Base-by-base conservation (phyloP, 2,329 filamentous ascomycete species). In the Tolypocladium album region DNA sequence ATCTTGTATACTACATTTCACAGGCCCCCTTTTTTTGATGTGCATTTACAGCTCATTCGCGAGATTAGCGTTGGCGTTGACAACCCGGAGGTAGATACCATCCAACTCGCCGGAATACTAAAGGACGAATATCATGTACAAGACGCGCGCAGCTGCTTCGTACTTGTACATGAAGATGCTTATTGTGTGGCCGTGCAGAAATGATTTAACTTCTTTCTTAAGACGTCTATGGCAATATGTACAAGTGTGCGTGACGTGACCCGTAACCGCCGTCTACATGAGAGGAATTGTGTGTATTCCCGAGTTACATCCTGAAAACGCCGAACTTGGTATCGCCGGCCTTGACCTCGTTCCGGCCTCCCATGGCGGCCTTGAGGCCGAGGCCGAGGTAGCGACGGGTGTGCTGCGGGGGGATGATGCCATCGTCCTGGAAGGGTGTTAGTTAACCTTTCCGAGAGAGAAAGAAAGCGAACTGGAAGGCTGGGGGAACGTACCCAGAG, bases 381-480 rank as follows among this genome's bases (percentile, higher is more conserved):
- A 92, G 70, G 0, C 88, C 89, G 3, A 93, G 78, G 64, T 91
- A 88, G 55, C 80, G 78, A 67, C 89, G 79, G 36, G 89, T 92
- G 64, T 92, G 88, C 63, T 88, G 84, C 0, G 89, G 89, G 1
- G 87, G 87, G 58, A 93, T 92, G 45, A 93, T 83, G 17, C 89
- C 89, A 66, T 93, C 89, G 67, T 93, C 84, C 83, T 86, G 34
- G 42, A 22, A n/a, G 2, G 9, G 38, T n/a, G 42, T 52, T n/a
- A 43, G 40, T 7, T 11, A n/a, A n/a, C n/a, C n/a, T n/a, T n/a
- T 22, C 6, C 12, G 6, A 11, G 34, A 4, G 22, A 27, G 22
- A 7, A n/a, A 11, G 42, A 9, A 43, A 34, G 31, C n/a, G 27
- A 56, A 40, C 59, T 52, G 52, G n/a, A 36, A 45, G 45, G 34